These are phyloP conservation scores for Sporothrix mexicana DNA, from an alignment of 2,329 filamentous ascomycete species.

Conservation along the genomic window DNA sequence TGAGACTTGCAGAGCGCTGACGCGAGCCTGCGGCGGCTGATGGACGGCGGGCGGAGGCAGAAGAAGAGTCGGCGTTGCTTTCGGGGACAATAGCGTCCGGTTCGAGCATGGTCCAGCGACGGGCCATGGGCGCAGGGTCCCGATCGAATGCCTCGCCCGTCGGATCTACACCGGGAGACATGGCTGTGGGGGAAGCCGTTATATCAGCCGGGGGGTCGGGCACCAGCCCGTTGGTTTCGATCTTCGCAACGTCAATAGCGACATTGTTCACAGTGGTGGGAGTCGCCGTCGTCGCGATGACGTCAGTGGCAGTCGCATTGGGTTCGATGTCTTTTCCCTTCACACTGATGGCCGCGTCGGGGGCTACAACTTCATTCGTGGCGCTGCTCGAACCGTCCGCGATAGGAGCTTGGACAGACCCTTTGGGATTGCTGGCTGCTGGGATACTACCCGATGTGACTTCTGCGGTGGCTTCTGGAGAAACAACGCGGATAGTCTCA, in stretches of 20 bases:
- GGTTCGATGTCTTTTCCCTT: background rate
- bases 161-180: background rate
- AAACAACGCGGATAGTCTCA: conserved; percentile 47
- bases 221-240: background rate
- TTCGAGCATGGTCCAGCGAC: conserved; percentile 46
- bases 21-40: conserved; percentile 46
- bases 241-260: background rate
- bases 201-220: background rate
- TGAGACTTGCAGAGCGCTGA: conserved; percentile 63
- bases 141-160: conserved; percentile 34
- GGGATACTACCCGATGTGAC: background rate
- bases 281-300: background rate
- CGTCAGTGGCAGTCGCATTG: background rate
- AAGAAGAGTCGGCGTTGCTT: conserved; percentile 37
- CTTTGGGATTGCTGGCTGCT: background rate
- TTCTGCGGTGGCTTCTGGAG: conserved; percentile 36
- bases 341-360: background rate
- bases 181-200: background rate
- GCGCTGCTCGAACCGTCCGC: too few relatives aligned
- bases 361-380: too few relatives aligned
- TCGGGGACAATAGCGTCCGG: conserved; percentile 2
- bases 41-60: conserved; percentile 40
- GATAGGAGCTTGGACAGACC: too few relatives aligned
- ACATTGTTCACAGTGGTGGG: background rate
- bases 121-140: conserved; percentile 42